Base-by-base conservation (phyloP, 257 asterid species). In the Mitragyna speciosa region DNA sequence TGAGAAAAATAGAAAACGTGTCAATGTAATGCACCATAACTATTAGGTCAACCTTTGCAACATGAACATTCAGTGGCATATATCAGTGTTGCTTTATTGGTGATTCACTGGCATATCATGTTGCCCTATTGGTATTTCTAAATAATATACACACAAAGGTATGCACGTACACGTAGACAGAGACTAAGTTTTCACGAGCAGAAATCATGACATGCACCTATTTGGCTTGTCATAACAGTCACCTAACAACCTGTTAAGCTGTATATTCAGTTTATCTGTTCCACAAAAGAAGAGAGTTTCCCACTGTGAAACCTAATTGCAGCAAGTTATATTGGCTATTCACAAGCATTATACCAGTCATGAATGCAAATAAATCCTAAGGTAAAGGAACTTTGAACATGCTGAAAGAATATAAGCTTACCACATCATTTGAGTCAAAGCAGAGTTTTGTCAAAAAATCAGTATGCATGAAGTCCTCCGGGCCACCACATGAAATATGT, bases 361-460 rank as follows among this genome's bases (percentile, higher is more conserved):
- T n/a, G 43, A 66, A 54, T 48, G 36, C 26, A 16, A 49, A 70
- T 65, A 70, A 6, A 16, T 28, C 45, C 47, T 78, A 80, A 82
- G 54, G 56, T 78, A 14, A 82, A 61, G 30, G 43, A 24, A 70
- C 54, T 20, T 17, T 2, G 19, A 81, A 82, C 72, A 76, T 66
- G 43, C 41, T 15, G 47, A 67, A 79, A 66, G 63, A 51, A 80
- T 73, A 45, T 64, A 52, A 56, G 52, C 89, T 54, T 89, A 96
- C 99, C 96, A 83, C 83, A 85, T 96, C 99, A 90, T 91, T 93
- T 72, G 98, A 87, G 72, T 90, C 92, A 73, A 88, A 91, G 84
- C 91, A 89, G 79, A 96, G 84, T 76, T 91, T 96, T 72, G 94
- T 88, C 86, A 89, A 84, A 81, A 85, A 89, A 83, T 94, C 97